Evolutionary conservation across 179 eudicot genomes (phyloP).

Genomic region (Nepenthes alata): DNA sequence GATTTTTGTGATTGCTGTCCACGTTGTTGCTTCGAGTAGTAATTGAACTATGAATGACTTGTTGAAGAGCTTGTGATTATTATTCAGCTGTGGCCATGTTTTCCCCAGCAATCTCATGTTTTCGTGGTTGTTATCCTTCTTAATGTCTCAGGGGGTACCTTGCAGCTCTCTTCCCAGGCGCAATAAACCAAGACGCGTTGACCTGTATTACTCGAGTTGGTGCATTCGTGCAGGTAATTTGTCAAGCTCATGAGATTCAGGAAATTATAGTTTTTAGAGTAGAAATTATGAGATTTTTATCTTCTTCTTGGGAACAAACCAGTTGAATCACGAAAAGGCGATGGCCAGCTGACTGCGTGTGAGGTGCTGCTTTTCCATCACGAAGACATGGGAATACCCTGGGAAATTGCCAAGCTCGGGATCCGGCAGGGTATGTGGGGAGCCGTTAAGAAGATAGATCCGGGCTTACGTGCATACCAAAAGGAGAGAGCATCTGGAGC

Average conservation of each 20-base stretch:
- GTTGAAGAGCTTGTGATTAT: too few species aligned
- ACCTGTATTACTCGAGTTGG: constrained; percentile 52
- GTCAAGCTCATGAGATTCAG: background rate
- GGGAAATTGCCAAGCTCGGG: constrained; percentile 51
- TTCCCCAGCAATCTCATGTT: background rate
- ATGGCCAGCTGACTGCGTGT: constrained; percentile 30
- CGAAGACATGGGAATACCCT: constrained; percentile 50
- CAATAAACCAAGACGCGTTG: constrained; percentile 56
- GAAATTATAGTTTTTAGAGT: background rate
- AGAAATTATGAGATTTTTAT: background rate
- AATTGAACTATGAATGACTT: too few species aligned
- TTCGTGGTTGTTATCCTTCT: background rate
- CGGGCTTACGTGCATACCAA: constrained; percentile 39
- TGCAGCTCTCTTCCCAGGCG: constrained; percentile 32
- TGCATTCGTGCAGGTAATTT: constrained; percentile 49
- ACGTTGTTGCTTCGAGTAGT: too few species aligned
- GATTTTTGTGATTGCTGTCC: too few species aligned
- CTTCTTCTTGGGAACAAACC: constrained; percentile 1
- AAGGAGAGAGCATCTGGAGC: constrained; percentile 25
- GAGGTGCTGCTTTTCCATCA: constrained; percentile 42
- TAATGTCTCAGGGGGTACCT: constrained; percentile 33
- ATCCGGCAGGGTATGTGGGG: constrained; percentile 54
- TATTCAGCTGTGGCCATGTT: too few species aligned
- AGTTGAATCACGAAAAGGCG: constrained; percentile 29
- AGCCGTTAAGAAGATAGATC: constrained; percentile 47